Percentiles rank a stretch among this genome's conserved stretches.
Conservation (phyloP, 2,329 filamentous ascomycete species). For the Ophiosphaerella herpotricha region DNA sequence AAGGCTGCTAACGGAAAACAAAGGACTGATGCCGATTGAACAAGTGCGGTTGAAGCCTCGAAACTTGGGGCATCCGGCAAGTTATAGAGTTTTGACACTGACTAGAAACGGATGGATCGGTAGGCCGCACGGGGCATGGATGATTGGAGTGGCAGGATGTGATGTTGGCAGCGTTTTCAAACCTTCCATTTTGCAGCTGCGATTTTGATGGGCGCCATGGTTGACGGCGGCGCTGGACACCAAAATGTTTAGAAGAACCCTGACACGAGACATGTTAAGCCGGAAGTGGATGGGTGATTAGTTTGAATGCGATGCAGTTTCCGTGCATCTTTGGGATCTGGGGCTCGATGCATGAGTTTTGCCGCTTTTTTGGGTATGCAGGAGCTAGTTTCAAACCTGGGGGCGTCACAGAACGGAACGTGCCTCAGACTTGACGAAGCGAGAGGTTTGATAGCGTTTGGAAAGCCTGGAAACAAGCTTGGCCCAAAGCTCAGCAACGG, state of each 20-base stretch:
- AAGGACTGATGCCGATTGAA: constrained; percentile 47
- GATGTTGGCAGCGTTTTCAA: constrained; percentile 50
- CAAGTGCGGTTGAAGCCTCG: constrained; percentile 45
- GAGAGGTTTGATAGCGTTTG: constrained; percentile 46
- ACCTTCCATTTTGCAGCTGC: constrained; percentile 43
- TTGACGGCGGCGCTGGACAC: constrained; percentile 32
- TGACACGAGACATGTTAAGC: constrained; percentile 45
- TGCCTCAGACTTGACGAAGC: constrained; percentile 43
- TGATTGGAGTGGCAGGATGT: constrained; percentile 48
- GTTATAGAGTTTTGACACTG: constrained; percentile 41
- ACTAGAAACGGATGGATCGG: constrained; percentile 36
- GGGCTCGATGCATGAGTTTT: constrained; percentile 36
- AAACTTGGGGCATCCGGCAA: constrained; percentile 43
- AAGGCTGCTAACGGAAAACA: constrained; percentile 47
- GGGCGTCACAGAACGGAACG: constrained; percentile 41
- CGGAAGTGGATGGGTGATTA: constrained; percentile 35
- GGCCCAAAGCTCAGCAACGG: constrained; percentile 34
- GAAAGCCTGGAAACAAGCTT: constrained; percentile 44
- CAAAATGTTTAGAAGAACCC: constrained; percentile 46
- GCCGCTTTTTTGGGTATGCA: constrained; percentile 31
- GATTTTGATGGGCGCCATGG: constrained; percentile 44
- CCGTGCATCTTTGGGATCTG: constrained; percentile 24
- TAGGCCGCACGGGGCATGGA: constrained; percentile 33
- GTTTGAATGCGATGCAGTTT: constrained; percentile 35
- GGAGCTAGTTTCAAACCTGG: constrained; percentile 48